A percentile compares a stretch with the other conserved stretches of the same genome.
Evolutionary conservation across 768 basidiomycete genomes (phyloP).

Genomic region (Russula emetica): DNA sequence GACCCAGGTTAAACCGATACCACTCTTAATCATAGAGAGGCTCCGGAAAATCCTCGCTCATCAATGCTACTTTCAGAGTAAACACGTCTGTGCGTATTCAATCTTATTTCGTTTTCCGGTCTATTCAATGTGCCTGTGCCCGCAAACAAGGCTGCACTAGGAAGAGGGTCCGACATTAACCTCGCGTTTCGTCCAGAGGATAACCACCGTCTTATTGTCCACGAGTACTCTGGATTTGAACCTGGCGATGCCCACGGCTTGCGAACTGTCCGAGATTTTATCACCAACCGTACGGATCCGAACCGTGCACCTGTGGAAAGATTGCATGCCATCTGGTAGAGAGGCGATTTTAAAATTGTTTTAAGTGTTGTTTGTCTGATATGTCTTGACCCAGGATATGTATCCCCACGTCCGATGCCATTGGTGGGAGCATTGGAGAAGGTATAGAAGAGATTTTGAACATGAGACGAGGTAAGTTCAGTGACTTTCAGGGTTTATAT

Average conservation of each 20-base stretch:
- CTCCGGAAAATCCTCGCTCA: slow-evolving; percentile 14
- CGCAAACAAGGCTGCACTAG: not conserved
- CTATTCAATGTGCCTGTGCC: not conserved
- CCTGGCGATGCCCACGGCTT: not conserved
- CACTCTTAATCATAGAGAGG: slow-evolving; percentile 1
- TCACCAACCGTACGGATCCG: not conserved
- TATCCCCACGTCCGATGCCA: not conserved
- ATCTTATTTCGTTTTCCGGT: not conserved
- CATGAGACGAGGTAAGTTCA: not conserved
- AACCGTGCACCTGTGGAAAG: not conserved
- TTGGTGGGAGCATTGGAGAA: slow-evolving; percentile 3
- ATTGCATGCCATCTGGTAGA: slow-evolving; percentile 14
- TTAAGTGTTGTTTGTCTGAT: not conserved
- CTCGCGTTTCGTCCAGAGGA: not conserved
- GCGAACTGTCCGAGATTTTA: slow-evolving; percentile 10
- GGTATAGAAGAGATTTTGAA: slow-evolving; percentile 4
- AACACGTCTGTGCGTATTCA: not conserved
- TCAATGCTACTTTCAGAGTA: slow-evolving; percentile 11
- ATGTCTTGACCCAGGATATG: slow-evolving; percentile 2
- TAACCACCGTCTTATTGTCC: slow-evolving; percentile 9
- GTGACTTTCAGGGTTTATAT: not conserved
- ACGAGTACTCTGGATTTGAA: slow-evolving; percentile 8
- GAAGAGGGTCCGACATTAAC: not conserved
- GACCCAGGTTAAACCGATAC: not conserved
- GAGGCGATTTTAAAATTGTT: too few species aligned